A percentile compares a stretch with the other conserved stretches of the same genome.
phyloP scores from a whole-genome alignment of 139 green algal species.

The Chlamydomonas sp. region DNA sequence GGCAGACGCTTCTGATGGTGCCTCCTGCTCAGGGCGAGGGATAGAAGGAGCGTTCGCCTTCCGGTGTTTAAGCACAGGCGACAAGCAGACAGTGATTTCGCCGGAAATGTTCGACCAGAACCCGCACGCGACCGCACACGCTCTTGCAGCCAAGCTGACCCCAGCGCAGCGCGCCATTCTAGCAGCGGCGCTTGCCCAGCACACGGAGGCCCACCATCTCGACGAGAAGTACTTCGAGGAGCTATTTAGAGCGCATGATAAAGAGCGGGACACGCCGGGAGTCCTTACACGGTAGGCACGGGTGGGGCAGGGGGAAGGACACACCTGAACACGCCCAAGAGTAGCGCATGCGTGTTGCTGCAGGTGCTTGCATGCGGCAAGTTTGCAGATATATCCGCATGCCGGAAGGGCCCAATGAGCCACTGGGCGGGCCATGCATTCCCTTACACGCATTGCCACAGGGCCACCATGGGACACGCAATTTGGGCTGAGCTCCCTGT shows the following conservation, averaged over 20 bases:
- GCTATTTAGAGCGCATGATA: constrained; percentile 22
- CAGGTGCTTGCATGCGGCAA: too few species aligned
- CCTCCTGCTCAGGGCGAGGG: not conserved
- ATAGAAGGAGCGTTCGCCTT: not conserved
- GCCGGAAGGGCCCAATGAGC: too few species aligned
- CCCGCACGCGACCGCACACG: not conserved
- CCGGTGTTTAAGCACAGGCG: too few species aligned
- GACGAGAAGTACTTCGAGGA: constrained; percentile 38
- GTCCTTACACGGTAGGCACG: not conserved
- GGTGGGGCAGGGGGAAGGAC: too few species aligned
- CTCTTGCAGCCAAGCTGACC: not conserved
- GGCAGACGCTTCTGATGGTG: not conserved
- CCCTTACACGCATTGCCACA: too few species aligned
- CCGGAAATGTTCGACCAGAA: not conserved
- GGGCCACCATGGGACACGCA: too few species aligned
- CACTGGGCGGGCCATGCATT: too few species aligned
- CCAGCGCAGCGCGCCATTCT: constrained; percentile 13
- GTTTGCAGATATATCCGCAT: too few species aligned
- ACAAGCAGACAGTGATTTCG: not conserved
- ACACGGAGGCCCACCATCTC: constrained; percentile 16
- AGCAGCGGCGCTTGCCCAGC: constrained; percentile 8
- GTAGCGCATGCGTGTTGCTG: too few species aligned
- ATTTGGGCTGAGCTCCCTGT: too few species aligned
- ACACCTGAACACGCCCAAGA: too few species aligned
- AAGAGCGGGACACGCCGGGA: constrained; percentile 5